Percentiles rank a stretch among this genome's conserved stretches.
Evolutionary conservation across 495 filamentous ascomycete species (phyloP).

Genomic region (Hyaloscypha variabilis): DNA sequence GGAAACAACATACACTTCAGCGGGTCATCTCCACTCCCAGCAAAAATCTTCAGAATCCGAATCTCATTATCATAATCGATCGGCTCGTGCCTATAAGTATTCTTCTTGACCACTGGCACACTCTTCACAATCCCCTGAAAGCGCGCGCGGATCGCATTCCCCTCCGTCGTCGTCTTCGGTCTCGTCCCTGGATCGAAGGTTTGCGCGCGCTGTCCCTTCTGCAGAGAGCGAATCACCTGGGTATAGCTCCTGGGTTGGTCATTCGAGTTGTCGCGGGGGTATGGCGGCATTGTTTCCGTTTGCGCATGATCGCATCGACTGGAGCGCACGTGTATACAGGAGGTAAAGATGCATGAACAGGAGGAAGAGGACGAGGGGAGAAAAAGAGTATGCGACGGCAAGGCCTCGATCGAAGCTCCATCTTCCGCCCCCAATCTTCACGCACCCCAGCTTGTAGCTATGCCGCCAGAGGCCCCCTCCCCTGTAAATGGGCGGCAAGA

Average conservation of each 20-base stretch:
- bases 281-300: conserved; percentile 1
- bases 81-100: conserved; percentile 8
- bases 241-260: conserved; percentile 4
- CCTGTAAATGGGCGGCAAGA: neutral
- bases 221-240: neutral
- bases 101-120: conserved; percentile 1
- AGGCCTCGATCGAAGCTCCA: neutral
- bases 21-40: neutral
- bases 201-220: neutral
- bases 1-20: conserved; percentile 9
- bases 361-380: neutral
- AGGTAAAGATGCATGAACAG: neutral
- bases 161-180: neutral
- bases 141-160: neutral
- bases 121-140: conserved; percentile 4
- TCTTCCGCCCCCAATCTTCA: conserved; percentile 3
- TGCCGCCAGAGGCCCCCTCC: neutral
- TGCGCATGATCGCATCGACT: neutral
- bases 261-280: neutral
- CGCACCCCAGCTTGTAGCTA: neutral
- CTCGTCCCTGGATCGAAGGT: neutral
- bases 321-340: neutral
- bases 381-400: neutral
- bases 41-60: conserved; percentile 2
- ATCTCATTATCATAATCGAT: conserved; percentile 7